A percentile compares a stretch with the other conserved stretches of the same genome.
These are phyloP conservation scores for Pseudogymnoascus pannorum DNA, from an alignment of 2,329 filamentous ascomycete species.

Conservation along the genomic window DNA sequence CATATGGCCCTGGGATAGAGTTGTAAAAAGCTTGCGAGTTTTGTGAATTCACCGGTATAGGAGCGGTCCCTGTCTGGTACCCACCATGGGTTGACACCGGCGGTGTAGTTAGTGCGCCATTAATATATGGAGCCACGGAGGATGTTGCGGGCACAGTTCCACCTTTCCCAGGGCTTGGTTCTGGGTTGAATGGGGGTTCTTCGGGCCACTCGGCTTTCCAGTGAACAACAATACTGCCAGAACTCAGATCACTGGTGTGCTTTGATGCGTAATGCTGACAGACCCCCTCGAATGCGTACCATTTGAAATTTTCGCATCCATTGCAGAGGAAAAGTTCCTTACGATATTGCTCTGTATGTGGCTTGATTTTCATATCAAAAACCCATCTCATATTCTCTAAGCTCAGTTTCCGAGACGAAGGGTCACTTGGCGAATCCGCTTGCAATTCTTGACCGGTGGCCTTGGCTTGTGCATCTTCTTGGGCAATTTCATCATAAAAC, in stretches of 20 bases:
- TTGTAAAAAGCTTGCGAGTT: conserved; percentile 18
- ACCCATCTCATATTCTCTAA: conserved; percentile 84
- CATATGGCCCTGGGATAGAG: not conserved
- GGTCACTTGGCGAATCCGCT: conserved; percentile 43
- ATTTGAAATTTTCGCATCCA: conserved; percentile 58
- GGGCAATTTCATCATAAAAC: conserved; percentile 56
- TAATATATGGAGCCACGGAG: conserved; percentile 28
- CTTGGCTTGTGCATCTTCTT: conserved; percentile 42
- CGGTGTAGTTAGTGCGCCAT: conserved; percentile 24
- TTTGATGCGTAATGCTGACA: conserved; percentile 81
- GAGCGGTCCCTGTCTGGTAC: conserved; percentile 23
- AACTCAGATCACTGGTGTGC: conserved; percentile 63
- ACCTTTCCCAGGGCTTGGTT: conserved; percentile 39
- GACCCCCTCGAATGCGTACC: conserved; percentile 69
- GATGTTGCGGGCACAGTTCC: conserved; percentile 28
- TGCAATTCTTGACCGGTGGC: conserved; percentile 39
- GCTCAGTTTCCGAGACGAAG: conserved; percentile 56
- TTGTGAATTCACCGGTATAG: conserved; percentile 13
- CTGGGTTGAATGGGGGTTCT: conserved; percentile 61
- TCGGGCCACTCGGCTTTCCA: conserved; percentile 80
- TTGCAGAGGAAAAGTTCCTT: conserved; percentile 73
- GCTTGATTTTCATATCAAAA: conserved; percentile 70
- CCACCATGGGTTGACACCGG: conserved; percentile 25
- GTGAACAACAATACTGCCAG: conserved; percentile 64
- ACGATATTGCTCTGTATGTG: conserved; percentile 55